Conservation (phyloP, 495 filamentous ascomycete species). For the Extremus antarcticus region DNA sequence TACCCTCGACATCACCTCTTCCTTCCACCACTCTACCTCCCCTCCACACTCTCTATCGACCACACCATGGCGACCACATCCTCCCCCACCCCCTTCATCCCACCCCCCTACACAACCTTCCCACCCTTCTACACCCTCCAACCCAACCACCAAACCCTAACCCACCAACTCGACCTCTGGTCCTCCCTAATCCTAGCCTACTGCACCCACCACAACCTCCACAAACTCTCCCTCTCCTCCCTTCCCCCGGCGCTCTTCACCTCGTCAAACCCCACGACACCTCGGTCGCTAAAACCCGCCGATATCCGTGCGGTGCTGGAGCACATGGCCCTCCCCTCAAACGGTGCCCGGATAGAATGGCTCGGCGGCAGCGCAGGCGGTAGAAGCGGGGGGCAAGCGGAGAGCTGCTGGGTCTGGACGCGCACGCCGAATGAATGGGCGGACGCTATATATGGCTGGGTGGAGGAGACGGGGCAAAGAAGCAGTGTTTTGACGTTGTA, state of each 20-base stretch:
- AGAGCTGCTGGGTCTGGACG: slow-evolving; percentile 57
- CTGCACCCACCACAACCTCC: slow-evolving; percentile 65
- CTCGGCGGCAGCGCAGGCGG: slow-evolving; percentile 32
- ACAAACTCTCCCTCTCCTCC: slow-evolving; percentile 48
- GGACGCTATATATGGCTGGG: slow-evolving; percentile 39
- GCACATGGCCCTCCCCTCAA: slow-evolving; percentile 57
- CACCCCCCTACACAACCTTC: slow-evolving; percentile 44
- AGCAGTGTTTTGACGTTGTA: slow-evolving; percentile 65
- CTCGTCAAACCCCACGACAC: slow-evolving; percentile 39
- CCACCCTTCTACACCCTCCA: slow-evolving; percentile 73
- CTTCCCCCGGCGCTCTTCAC: slow-evolving; percentile 44
- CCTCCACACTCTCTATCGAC: no score
- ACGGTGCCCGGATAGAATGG: slow-evolving; percentile 60
- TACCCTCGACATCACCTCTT: background rate
- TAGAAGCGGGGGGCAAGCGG: no score
- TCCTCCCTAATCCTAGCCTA: slow-evolving; percentile 72
- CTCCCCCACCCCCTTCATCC: slow-evolving; percentile 14
- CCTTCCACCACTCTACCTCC: background rate
- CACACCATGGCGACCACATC: slow-evolving; percentile 6
- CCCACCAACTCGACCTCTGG: slow-evolving; percentile 75
- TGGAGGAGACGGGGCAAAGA: slow-evolving; percentile 65
- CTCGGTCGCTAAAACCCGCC: slow-evolving; percentile 45
- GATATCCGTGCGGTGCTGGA: slow-evolving; percentile 61
- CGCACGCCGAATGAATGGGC: slow-evolving; percentile 66
- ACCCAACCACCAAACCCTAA: slow-evolving; percentile 62